Evolutionary conservation across 345 rosid species (phyloP).

Genomic region (Heritiera fomes): DNA sequence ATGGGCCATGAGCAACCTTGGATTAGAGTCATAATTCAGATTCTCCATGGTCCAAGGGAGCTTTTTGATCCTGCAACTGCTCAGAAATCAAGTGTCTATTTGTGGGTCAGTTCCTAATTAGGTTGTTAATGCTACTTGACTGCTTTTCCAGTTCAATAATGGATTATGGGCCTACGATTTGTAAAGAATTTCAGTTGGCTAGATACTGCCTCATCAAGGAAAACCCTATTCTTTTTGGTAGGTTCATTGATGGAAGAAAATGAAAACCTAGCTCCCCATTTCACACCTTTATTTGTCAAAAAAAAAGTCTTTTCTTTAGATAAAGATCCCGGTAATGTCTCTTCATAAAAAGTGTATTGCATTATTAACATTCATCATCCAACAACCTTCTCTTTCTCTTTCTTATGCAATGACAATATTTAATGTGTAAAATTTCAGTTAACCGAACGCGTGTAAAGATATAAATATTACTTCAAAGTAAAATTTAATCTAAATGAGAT

Average conservation of each 20-base stretch:
- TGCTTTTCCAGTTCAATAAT: constrained; percentile 23
- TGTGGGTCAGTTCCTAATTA: constrained; percentile 11
- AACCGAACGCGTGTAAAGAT: not conserved
- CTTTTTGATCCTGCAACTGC: constrained; percentile 2
- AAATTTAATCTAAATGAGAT: no score
- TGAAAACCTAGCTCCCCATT: not conserved
- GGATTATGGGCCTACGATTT: constrained; percentile 27
- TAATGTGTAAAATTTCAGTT: not conserved
- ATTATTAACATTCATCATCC: constrained; percentile 1
- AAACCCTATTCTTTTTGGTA: constrained; percentile 2
- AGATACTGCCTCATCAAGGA: constrained; percentile 12
- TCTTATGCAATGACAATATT: not conserved
- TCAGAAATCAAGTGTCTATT: constrained; percentile 24
- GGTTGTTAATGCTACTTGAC: not conserved
- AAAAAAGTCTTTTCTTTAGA: not conserved
- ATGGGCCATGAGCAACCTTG: constrained; percentile 21
- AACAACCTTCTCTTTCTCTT: no score
- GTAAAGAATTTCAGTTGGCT: constrained; percentile 23
- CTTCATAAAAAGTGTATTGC: constrained; percentile 23
- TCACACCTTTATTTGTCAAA: constrained; percentile 4
- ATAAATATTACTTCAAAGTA: not conserved
- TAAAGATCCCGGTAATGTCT: not conserved
- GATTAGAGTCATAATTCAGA: not conserved
- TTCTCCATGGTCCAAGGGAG: constrained; percentile 18
- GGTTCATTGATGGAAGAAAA: constrained; percentile 10